These are phyloP conservation scores for Populus trichocarpa DNA, from an alignment of 441 rosid genomes.

Conservation along the genomic window DNA sequence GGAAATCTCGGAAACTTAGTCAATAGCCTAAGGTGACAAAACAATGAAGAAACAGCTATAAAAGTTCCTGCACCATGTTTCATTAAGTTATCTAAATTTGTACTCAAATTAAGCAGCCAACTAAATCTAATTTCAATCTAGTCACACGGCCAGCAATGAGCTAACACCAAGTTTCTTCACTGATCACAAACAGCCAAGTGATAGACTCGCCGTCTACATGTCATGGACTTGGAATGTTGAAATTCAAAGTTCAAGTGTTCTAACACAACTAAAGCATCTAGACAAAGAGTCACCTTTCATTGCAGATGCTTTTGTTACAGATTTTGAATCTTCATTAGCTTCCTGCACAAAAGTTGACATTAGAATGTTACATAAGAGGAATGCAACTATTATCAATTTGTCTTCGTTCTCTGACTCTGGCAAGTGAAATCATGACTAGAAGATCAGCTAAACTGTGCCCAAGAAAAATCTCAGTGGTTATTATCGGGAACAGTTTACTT, in stretches of 20 bases:
- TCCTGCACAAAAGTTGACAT: conserved; percentile 44
- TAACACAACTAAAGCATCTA: not conserved
- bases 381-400: no score
- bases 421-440: no score
- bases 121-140: not conserved
- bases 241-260: not conserved
- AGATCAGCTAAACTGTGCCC: no score
- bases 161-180: not conserved
- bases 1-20: not conserved
- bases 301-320: conserved; percentile 89
- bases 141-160: no score
- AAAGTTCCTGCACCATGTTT: not conserved
- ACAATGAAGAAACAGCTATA: not conserved
- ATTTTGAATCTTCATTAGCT: conserved; percentile 88
- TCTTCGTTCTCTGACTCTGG: no score
- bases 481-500: no score
- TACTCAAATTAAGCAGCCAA: not conserved
- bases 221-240: not conserved
- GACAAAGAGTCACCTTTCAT: conserved; percentile 63
- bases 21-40: not conserved
- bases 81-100: not conserved
- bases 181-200: not conserved
- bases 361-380: not conserved
- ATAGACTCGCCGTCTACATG: not conserved
- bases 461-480: no score